Evolutionary conservation across 768 basidiomycete species (phyloP), one percentile per base, ranked within the genome.

Genomic region (Tricholoma matsutake): DNA sequence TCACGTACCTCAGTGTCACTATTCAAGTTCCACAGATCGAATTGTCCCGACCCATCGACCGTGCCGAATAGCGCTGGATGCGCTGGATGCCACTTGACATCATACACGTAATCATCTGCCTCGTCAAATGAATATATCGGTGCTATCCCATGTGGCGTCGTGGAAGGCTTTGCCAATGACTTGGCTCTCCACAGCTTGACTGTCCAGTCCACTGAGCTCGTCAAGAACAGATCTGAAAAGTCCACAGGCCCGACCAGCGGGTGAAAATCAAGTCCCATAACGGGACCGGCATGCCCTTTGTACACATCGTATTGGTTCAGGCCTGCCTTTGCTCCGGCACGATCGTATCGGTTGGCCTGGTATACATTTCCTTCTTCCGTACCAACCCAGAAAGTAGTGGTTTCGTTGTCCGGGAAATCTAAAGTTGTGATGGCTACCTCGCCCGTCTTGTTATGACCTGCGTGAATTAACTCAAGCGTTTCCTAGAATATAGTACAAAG

Each of bases 281-380:
- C 87, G 0, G 97, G 97, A 1, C 94, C 97, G 1, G 89, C 80
- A 71, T 99, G 97, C 0, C 91, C 94, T 64, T 86, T 87, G 78
- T 99, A 98, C 35, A 96, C 86, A 66, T 98, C 96, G 69, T 89
- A 85, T 70, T 92, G 91, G 69, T 97, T 93, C 58, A 99, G 79
- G 1, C 97, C 97, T 1, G 97, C 96, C 74, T 99, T 99, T 11
- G 94, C 86, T 2, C 96, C 95, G 0, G 97, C 97, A 16, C 97
- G 90, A 71, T 98, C 97, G 71, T 97, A 95, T 39, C 97, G 85
- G 72, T 98, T 94, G 2, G 96, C 96, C 70, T 96, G 94, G 71
- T 98, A 98, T 20, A 99, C 84, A 65, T 92, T 93, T 7, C 97
- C 97, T 76, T 99, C 97, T 73, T 99, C 97, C 4, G 97, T 99